Conservation (phyloP, 495 filamentous ascomycete genomes). For the Aspergillus incahuasiensis region DNA sequence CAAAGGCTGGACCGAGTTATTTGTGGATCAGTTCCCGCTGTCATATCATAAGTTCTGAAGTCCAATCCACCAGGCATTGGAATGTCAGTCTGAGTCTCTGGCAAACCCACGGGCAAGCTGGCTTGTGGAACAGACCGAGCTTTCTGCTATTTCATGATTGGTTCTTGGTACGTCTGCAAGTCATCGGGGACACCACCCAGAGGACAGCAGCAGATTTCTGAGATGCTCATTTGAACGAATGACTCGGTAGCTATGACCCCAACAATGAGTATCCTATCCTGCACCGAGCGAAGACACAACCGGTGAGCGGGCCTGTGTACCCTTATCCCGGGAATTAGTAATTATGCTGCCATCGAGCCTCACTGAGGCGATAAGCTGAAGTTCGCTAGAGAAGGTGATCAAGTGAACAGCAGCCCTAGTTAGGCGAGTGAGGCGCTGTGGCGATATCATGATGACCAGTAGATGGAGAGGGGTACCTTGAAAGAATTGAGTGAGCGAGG, state of each 20-base stretch:
- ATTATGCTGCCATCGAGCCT: not conserved
- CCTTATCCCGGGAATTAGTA: not conserved
- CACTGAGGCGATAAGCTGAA: not conserved
- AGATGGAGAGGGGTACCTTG: not conserved
- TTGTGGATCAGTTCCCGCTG: not conserved
- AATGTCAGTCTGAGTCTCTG: not conserved
- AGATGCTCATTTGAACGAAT: not conserved
- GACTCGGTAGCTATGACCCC: not conserved
- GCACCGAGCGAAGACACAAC: no score
- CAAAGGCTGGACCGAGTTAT: not conserved
- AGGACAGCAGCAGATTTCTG: not conserved
- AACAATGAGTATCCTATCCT: not conserved
- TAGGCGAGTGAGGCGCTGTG: constrained; percentile 16
- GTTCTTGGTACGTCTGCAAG: not conserved
- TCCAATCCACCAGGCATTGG: not conserved
- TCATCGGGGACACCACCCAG: not conserved
- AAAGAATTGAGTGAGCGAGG: not conserved
- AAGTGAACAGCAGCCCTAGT: constrained; percentile 9
- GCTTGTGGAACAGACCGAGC: not conserved
- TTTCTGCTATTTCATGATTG: not conserved
- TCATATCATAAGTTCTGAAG: not conserved
- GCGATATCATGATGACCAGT: constrained; percentile 7
- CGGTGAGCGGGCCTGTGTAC: no score
- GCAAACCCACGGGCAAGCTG: not conserved
- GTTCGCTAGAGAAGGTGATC: not conserved